These are phyloP conservation scores for Lactifluus pinguis DNA, from an alignment of 768 basidiomycete genomes.

Conservation along the genomic window DNA sequence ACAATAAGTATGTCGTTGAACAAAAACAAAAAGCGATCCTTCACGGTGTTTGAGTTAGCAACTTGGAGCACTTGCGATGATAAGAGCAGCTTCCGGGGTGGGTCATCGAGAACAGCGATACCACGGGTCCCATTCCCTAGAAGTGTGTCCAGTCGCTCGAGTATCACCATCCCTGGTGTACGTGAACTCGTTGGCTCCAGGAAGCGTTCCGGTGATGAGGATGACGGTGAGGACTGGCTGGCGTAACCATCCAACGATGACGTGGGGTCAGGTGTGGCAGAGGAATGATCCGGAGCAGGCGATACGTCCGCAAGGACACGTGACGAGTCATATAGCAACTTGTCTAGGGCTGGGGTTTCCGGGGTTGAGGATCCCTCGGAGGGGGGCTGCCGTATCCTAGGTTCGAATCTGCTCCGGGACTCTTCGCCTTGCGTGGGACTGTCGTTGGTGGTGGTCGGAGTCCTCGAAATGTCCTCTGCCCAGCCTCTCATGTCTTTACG, in stretches of 20 bases:
- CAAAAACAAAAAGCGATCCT: conserved; percentile 94
- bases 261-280: conserved; percentile 69
- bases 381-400: conserved; percentile 5
- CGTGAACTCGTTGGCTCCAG: conserved; percentile 30
- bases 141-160: conserved; percentile 64
- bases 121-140: conserved; percentile 53
- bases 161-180: conserved; percentile 42
- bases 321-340: neutral
- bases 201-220: conserved; percentile 62
- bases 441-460: conserved; percentile 40
- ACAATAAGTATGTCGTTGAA: conserved; percentile 93
- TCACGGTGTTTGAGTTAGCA: conserved; percentile 86
- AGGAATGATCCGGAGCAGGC: conserved; percentile 43
- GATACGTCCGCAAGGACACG: conserved; percentile 20
- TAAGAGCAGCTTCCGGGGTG: conserved; percentile 77
- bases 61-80: conserved; percentile 88
- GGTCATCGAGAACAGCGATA: conserved; percentile 66
- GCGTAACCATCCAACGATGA: conserved; percentile 69
- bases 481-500: conserved; percentile 55
- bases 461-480: conserved; percentile 58
- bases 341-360: conserved; percentile 9
- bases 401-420: conserved; percentile 23
- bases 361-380: conserved; percentile 10
- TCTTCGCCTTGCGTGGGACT: conserved; percentile 26
- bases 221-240: conserved; percentile 59